These are phyloP conservation scores for Kandelia obovata DNA, from an alignment of 345 rosid genomes.

Conservation along the genomic window DNA sequence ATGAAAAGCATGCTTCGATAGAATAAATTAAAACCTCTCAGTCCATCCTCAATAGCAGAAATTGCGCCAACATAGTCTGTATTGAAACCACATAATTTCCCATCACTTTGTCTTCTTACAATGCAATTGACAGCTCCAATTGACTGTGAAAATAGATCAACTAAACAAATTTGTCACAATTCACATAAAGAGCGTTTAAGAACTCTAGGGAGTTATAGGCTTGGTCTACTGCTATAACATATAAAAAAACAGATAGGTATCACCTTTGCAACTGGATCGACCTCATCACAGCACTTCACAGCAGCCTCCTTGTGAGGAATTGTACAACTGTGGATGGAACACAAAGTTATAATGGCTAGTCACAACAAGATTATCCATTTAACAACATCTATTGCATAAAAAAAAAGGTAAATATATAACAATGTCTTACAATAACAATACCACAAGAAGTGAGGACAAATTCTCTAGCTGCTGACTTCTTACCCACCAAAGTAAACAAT, in stretches of 20 bases:
- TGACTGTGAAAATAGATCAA: conserved; percentile 48
- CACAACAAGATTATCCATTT: conserved; percentile 5
- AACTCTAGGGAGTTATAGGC: background rate
- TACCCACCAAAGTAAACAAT: background rate
- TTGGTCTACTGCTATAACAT: background rate
- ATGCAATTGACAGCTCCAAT: conserved; percentile 97
- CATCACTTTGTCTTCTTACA: conserved; percentile 66
- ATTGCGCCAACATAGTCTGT: conserved; percentile 93
- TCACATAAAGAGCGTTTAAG: conserved; percentile 8
- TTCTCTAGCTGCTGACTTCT: background rate
- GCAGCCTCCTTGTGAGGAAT: conserved; percentile 94
- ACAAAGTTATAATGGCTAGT: conserved; percentile 8
- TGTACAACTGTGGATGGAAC: conserved; percentile 59
- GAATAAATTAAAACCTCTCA: conserved; percentile 49
- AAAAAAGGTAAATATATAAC: background rate
- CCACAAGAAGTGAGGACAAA: too few species aligned
- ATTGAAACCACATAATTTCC: conserved; percentile 75
- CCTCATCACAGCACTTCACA: conserved; percentile 78
- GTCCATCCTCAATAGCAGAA: conserved; percentile 93
- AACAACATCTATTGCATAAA: background rate
- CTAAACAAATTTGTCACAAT: conserved; percentile 6
- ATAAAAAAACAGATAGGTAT: background rate
- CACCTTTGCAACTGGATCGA: conserved; percentile 90
- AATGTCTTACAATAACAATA: background rate
- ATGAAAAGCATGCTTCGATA: conserved; percentile 1